phyloP scores from a whole-genome alignment of 805 yeast species.

The Brettanomyces custersianus region DNA sequence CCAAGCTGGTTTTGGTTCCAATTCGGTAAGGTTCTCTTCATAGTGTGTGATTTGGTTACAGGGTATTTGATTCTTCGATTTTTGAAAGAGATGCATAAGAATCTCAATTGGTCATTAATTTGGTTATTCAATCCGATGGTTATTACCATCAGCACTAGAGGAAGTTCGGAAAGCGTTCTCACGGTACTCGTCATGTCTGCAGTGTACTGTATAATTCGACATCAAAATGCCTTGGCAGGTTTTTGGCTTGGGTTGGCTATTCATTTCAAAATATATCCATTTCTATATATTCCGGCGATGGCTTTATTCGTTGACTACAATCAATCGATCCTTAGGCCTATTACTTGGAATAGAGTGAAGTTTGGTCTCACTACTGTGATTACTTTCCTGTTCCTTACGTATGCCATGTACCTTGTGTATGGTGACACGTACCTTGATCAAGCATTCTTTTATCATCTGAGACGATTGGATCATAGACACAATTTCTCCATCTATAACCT shows the following conservation, averaged over 20 bases:
- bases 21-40: slow-evolving; percentile 75
- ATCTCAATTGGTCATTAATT: slow-evolving; percentile 18
- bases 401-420: slow-evolving; percentile 56
- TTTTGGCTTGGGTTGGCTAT: slow-evolving; percentile 65
- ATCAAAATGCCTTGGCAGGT: slow-evolving; percentile 29
- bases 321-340: slow-evolving; percentile 26
- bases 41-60: slow-evolving; percentile 70
- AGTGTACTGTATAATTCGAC: slow-evolving; percentile 36
- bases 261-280: slow-evolving; percentile 88
- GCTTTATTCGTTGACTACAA: slow-evolving; percentile 28
- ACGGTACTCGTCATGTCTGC: slow-evolving; percentile 66
- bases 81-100: slow-evolving; percentile 17
- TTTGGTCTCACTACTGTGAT: slow-evolving; percentile 32
- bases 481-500: slow-evolving; percentile 86
- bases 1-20: slow-evolving; percentile 31
- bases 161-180: slow-evolving; percentile 84
- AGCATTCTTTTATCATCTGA: slow-evolving; percentile 75
- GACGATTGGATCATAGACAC: slow-evolving; percentile 86
- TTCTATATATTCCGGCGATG: slow-evolving; percentile 75
- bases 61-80: slow-evolving; percentile 51
- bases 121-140: slow-evolving; percentile 97
- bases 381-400: slow-evolving; percentile 40
- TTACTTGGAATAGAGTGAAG: slow-evolving; percentile 34
- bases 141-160: slow-evolving; percentile 83
- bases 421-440: slow-evolving; percentile 71